Base-by-base conservation (phyloP, 2,329 filamentous ascomycete genomes). In the Cytospora paraplurivora region DNA sequence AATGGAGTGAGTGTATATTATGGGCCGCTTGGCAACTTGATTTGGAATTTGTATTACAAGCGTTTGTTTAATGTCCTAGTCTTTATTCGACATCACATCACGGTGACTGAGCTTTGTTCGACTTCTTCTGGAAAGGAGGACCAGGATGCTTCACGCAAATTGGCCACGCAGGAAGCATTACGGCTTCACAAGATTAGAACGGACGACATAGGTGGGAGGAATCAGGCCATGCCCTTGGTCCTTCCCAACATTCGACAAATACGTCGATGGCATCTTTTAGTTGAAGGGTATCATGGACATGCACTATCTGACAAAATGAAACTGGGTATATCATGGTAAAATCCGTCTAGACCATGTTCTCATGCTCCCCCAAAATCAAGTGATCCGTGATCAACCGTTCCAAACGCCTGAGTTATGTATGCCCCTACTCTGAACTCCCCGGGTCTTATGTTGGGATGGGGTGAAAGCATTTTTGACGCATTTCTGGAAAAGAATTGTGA, bases 1-100 rank as follows among this genome's bases (percentile, higher is more conserved):
- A 59, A 51, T 32, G 60, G 60, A 51, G 56, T 49, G 56, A 32
- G 35, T 64, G 62, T 61, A 61, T 12, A 64, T 41, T 56, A 61
- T 4, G 17, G 57, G n/a, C 3, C 41, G 44, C 21, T 19, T 27
- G 47, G 51, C 52, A 11, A n/a, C 12, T 34, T n/a, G 49, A 21
- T 38, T 54, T 17, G n/a, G 13, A 11, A 21, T 15, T 10, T 35
- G 19, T n/a, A 49, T 3, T 37, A n/a, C 7, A 33, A 54, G 32
- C 15, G 27, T 17, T 12, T 13, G 53, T 27, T 19, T 11, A 38
- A 3, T 15, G 12, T 41, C 19, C 19, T 37, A 35, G 17, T 15
- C 35, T 1, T 4, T 27, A 27, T 27, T 27, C 27, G 27, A 27
- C 27, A 27, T 27, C 27, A 27, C 27, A 27, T 27, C 27, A 27